Base-by-base conservation (phyloP, 108 stramenopile species). In the Skeletonema tropicum region DNA sequence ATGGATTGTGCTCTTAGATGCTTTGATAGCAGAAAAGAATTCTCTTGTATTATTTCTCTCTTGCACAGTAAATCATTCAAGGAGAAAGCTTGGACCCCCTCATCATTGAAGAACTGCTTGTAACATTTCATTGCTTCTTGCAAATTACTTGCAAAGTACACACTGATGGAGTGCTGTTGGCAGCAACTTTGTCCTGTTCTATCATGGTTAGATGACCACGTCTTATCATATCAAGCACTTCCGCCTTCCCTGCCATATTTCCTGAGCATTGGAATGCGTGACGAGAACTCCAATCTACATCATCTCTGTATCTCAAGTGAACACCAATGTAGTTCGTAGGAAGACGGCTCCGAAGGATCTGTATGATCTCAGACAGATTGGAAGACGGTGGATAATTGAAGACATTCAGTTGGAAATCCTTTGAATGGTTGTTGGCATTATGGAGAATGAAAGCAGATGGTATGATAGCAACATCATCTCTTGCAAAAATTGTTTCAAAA, bases 131-230 rank as follows among this genome's bases (percentile, higher is more conserved):
- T 14, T 46, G 45, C 45, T 46, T 46, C 45, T n/a, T 46, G 45
- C n/a, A 15, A 46, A 46, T n/a, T 46, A n/a, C 45, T 46, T 46
- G 45, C 45, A 46, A 46, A n/a, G 45, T 14, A 46, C 45, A 46
- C 45, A 46, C 45, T 46, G 45, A n/a, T 46, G 45, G 45, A 46
- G 45, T 46, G 14, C 45, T 46, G 45, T 46, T 46, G 45, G 45
- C 13, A 46, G 45, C 14, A 9, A 0, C 45, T 46, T 46, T 13
- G 14, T 46, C 4, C 45, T 46, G 12, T 13, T 46, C 45, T n/a
- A 46, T 46, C 45, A 46, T 46, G 45, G 45, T 3, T 1, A 46
- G 13, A 46, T 46, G 45, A 4, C n/a, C 15, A 46, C 4, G 45
- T 13, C 45, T 46, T 46, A 46, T 46, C 45, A 46, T 46, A 12